Evolutionary conservation across 257 asterid species (phyloP).

Genomic region (Solanum sitiens): DNA sequence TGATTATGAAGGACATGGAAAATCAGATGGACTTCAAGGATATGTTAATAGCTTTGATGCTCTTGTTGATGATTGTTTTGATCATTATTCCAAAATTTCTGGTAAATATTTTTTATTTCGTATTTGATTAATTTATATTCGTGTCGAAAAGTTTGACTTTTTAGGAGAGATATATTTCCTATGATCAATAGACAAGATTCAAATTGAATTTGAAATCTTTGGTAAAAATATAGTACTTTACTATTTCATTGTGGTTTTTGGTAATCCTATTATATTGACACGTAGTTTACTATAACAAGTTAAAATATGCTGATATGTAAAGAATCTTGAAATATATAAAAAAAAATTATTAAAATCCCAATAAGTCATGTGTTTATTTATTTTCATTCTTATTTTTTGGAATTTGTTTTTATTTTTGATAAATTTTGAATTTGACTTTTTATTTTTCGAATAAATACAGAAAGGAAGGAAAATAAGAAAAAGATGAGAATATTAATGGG

Average conservation of each 20-base stretch:
- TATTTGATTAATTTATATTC: not conserved
- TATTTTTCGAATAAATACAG: conserved; percentile 17
- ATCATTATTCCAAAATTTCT: conserved; percentile 33
- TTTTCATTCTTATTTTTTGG: not conserved
- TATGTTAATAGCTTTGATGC: conserved; percentile 31
- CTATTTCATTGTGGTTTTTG: not conserved
- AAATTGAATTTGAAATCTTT: not conserved
- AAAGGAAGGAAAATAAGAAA: conserved; percentile 30
- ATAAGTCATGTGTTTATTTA: not conserved
- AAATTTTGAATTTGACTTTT: not conserved
- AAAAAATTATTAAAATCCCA: not conserved
- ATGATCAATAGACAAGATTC: not conserved
- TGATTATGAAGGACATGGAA: conserved; percentile 66
- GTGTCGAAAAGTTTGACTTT: not conserved
- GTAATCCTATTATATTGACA: not conserved
- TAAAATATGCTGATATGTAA: not conserved
- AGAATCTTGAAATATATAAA: not conserved
- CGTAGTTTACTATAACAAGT: not conserved
- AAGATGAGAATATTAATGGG: conserved; percentile 59
- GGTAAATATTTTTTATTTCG: conserved; percentile 12
- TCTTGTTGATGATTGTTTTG: conserved; percentile 41
- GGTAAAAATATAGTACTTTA: not conserved
- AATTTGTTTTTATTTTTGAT: not conserved
- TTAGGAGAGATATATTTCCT: not conserved
- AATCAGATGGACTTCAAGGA: conserved; percentile 47